Conservation (phyloP, 129 eudicot genomes). For the Oenanthe sinensis region DNA sequence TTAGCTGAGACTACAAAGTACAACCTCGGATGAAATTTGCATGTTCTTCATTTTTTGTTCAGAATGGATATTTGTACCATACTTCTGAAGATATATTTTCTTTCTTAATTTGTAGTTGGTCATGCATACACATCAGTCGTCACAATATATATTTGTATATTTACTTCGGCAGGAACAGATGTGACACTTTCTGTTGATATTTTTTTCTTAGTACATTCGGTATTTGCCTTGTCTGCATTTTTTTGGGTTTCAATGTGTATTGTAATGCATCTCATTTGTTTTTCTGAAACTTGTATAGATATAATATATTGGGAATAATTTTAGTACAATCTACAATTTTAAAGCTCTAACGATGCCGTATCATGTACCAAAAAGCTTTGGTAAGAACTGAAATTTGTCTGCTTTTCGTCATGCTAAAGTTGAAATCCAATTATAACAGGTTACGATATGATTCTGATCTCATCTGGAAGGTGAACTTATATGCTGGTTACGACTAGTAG, state of each 20-base stretch:
- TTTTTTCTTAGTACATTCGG: not conserved
- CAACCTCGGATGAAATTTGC: not conserved
- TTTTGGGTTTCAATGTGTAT: not conserved
- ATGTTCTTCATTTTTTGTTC: not conserved
- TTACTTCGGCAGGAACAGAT: not conserved
- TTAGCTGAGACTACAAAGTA: not conserved
- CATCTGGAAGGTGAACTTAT: not conserved
- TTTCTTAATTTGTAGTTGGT: too few species aligned
- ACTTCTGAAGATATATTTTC: not conserved
- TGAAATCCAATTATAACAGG: not conserved
- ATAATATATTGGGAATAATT: not conserved
- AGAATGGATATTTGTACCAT: not conserved
- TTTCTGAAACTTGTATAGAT: not conserved
- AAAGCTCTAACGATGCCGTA: not conserved
- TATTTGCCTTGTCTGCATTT: not conserved
- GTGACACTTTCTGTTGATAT: not conserved
- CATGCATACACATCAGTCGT: too few species aligned
- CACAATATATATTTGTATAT: not conserved
- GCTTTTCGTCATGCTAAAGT: not conserved
- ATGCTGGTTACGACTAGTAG: not conserved
- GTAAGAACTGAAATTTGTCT: not conserved
- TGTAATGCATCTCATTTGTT: not conserved
- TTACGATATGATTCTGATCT: slow-evolving; percentile 11
- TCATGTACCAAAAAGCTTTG: not conserved
- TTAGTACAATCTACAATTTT: not conserved